Evolutionary conservation across 805 yeast genomes (phyloP).

Genomic region (Suhomyces sp.): DNA sequence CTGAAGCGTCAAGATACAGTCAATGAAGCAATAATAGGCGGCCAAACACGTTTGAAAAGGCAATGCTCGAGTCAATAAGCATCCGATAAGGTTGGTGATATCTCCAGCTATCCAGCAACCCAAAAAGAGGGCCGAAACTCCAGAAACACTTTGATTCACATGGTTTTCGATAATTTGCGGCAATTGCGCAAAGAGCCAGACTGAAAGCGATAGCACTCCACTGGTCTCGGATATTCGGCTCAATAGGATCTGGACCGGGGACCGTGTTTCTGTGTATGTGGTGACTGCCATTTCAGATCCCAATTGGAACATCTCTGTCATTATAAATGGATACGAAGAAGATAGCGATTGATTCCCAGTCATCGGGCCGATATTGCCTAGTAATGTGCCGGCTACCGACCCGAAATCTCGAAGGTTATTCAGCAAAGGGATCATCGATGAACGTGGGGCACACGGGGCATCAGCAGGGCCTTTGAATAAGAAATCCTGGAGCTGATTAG

Average conservation of each 20-base stretch:
- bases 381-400: too few species aligned
- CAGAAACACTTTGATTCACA: conserved; percentile 34
- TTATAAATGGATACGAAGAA: too few species aligned
- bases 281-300: too few species aligned
- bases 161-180: conserved; percentile 30
- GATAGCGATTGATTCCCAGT: too few species aligned
- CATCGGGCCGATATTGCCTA: too few species aligned
- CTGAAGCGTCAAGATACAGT: conserved; percentile 65
- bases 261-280: too few species aligned
- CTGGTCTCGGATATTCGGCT: conserved; percentile 10
- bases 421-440: background rate
- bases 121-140: conserved; percentile 33
- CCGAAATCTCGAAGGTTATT: too few species aligned
- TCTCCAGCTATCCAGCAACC: conserved; percentile 39
- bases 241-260: conserved; percentile 1
- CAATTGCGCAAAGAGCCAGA: conserved; percentile 32
- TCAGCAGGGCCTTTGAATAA: background rate
- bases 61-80: conserved; percentile 71
- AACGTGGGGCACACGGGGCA: background rate
- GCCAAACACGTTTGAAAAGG: conserved; percentile 79
- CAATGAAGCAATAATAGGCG: conserved; percentile 70
- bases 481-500: too few species aligned
- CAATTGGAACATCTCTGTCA: too few species aligned
- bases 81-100: conserved; percentile 60
- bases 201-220: conserved; percentile 22